Evolutionary conservation across 352 stramenopile genomes (phyloP), one percentile per base, ranked within the genome.

Genomic region (Globisporangium okanoganense): DNA sequence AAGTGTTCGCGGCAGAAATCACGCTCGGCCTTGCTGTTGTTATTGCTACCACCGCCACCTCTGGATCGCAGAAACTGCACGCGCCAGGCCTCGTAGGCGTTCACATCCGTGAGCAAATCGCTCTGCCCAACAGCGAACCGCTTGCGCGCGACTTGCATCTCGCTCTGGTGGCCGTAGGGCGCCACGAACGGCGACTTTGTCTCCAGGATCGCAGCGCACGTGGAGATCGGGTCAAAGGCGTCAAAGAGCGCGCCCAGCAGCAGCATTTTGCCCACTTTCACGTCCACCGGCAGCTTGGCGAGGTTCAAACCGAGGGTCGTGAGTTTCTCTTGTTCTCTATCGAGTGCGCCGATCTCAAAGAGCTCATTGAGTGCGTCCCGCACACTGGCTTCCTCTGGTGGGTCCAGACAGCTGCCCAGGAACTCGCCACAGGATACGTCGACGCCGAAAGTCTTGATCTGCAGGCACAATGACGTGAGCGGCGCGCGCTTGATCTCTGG

Each of bases 231-330:
- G 35, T 87, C 90, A 60, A 82, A 84, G 41, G 94, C 98, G 18
- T 79, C 70, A 58, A 99, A 98, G 12, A 99, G 70, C 48, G 88
- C 85, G 16, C 94, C 97, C 48, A 97, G 92, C 20, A 99, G 75
- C 10, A 99, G 73, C 75, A 99, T 92, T 69, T 99, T 99, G 27
- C 92, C 97, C 20, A 99, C 75, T 66, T 96, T 88, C 18, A 97
- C 92, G 72, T 99, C 91, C 7, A 99, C 79, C n/a, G 97, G 97
- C 10, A 99, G 75, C 51, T 88, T 80, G 9, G 94, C 86, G 16
- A 99, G 76, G 57, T 98, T 87, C 0, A 71, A 51, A 7, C 98
- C 98, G 1, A 99, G 80, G 60, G 89, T 82, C 20, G 97, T 99
- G 12, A 99, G 73, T 18, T 66, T 65, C 56, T 90, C 82, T 33